Evolutionary conservation across 1,139 yeast genomes (phyloP).

Genomic region (Blastobotrys aristatus): DNA sequence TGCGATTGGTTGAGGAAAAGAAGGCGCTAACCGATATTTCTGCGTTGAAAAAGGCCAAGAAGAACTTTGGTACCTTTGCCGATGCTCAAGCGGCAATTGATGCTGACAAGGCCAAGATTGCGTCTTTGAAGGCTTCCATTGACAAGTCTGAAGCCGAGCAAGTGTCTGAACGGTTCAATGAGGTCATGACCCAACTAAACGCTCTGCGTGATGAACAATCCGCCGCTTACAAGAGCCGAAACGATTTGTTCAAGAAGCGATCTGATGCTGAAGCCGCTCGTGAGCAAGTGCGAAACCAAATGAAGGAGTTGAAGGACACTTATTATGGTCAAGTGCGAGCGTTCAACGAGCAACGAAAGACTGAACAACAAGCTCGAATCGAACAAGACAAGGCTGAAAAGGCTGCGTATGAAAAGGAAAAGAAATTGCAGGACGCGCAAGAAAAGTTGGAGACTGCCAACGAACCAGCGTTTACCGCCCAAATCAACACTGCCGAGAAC

Average conservation of each 20-base stretch:
- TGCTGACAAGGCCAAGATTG: constrained; percentile 69
- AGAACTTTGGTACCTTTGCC: constrained; percentile 71
- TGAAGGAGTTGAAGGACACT: constrained; percentile 48
- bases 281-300: constrained; percentile 57
- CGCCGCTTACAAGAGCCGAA: constrained; percentile 61
- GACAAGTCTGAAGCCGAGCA: constrained; percentile 60
- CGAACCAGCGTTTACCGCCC: constrained; percentile 77
- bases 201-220: constrained; percentile 57
- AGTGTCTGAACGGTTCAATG: constrained; percentile 48
- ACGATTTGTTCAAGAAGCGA: constrained; percentile 59
- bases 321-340: constrained; percentile 32
- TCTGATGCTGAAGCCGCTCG: constrained; percentile 62
- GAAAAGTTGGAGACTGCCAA: constrained; percentile 69
- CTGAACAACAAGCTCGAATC: constrained; percentile 54
- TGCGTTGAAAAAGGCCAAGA: constrained; percentile 71
- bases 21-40: constrained; percentile 80
- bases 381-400: constrained; percentile 54
- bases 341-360: constrained; percentile 43
- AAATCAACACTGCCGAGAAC: constrained; percentile 67
- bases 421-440: constrained; percentile 40
- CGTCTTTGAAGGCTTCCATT: constrained; percentile 66
- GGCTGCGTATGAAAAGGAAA: constrained; percentile 35
- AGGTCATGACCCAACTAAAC: constrained; percentile 57
- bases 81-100: constrained; percentile 77
- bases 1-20: constrained; percentile 91